Evolutionary conservation across 257 asterid genomes (phyloP).

Genomic region (Nyctanthes arbortristis): DNA sequence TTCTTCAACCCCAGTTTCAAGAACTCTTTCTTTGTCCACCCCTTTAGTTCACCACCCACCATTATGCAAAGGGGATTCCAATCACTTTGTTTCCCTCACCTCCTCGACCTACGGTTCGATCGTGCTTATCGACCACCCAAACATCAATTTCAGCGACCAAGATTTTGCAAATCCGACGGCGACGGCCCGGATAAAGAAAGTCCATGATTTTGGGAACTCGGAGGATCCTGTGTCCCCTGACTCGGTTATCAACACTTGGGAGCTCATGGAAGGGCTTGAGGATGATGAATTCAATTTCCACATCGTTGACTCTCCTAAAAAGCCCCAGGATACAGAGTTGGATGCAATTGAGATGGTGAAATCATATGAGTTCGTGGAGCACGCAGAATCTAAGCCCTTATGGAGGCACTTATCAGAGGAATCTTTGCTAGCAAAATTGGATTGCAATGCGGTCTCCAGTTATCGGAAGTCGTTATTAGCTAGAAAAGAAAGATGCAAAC

Average conservation of each 20-base stretch:
- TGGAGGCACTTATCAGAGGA: slow-evolving; percentile 63
- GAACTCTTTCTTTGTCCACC: slow-evolving; percentile 27
- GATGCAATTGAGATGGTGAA: slow-evolving; percentile 32
- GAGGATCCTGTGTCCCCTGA: slow-evolving; percentile 41
- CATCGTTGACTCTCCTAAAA: slow-evolving; percentile 26
- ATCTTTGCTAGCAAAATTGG: slow-evolving; percentile 49
- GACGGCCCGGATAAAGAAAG: background rate
- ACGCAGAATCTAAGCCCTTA: slow-evolving; percentile 46
- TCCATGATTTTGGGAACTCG: slow-evolving; percentile 17
- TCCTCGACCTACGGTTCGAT: slow-evolving; percentile 49
- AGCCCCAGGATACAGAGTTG: slow-evolving; percentile 2
- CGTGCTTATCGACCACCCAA: slow-evolving; percentile 30
- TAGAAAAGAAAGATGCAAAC: slow-evolving; percentile 39
- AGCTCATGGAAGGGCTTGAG: slow-evolving; percentile 54
- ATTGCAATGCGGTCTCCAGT: slow-evolving; percentile 40
- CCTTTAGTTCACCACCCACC: slow-evolving; percentile 41
- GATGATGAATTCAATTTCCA: slow-evolving; percentile 36
- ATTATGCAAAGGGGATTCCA: slow-evolving; percentile 44
- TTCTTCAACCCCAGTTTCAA: slow-evolving; percentile 34
- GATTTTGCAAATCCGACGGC: slow-evolving; percentile 20
- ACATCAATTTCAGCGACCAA: slow-evolving; percentile 20
- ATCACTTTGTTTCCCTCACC: slow-evolving; percentile 43
- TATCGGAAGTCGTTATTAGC: slow-evolving; percentile 40
- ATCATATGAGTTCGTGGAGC: slow-evolving; percentile 47
- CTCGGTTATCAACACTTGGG: slow-evolving; percentile 49